phyloP scores from a whole-genome alignment of 129 eudicot species.

The Escallonia herrerae region DNA sequence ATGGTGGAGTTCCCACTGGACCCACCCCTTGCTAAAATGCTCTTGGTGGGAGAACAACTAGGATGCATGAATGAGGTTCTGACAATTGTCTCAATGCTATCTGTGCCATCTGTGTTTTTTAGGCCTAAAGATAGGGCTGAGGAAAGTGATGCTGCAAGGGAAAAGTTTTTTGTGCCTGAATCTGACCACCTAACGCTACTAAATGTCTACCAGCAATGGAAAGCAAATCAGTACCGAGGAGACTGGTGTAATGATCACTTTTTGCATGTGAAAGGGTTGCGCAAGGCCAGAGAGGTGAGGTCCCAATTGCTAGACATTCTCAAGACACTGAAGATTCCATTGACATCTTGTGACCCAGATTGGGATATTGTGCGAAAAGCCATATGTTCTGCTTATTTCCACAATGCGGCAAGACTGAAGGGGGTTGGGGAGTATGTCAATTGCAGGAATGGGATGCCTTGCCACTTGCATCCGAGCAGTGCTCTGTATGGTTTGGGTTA shows the following conservation, averaged over 20 bases:
- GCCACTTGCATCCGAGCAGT: slow-evolving; percentile 63
- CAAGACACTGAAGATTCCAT: slow-evolving; percentile 45
- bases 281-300: slow-evolving; percentile 57
- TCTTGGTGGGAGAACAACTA: slow-evolving; percentile 45
- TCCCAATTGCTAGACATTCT: slow-evolving; percentile 50
- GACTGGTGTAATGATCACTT: slow-evolving; percentile 70
- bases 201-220: slow-evolving; percentile 61
- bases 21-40: slow-evolving; percentile 62
- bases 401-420: slow-evolving; percentile 56
- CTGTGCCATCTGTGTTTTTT: slow-evolving; percentile 63
- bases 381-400: slow-evolving; percentile 60
- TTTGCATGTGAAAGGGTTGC: slow-evolving; percentile 51
- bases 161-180: slow-evolving; percentile 61
- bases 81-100: slow-evolving; percentile 60
- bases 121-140: slow-evolving; percentile 67
- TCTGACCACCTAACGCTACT: slow-evolving; percentile 57
- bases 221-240: slow-evolving; percentile 50
- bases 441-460: slow-evolving; percentile 54
- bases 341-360: slow-evolving; percentile 48
- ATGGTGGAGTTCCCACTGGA: slow-evolving; percentile 70
- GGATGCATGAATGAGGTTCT: slow-evolving; percentile 50
- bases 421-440: slow-evolving; percentile 60
- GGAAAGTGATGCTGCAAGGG: slow-evolving; percentile 67
- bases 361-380: slow-evolving; percentile 67
- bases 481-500: slow-evolving; percentile 49